Conservation (phyloP, 139 green algal species). For the Picochlorum sp. region DNA sequence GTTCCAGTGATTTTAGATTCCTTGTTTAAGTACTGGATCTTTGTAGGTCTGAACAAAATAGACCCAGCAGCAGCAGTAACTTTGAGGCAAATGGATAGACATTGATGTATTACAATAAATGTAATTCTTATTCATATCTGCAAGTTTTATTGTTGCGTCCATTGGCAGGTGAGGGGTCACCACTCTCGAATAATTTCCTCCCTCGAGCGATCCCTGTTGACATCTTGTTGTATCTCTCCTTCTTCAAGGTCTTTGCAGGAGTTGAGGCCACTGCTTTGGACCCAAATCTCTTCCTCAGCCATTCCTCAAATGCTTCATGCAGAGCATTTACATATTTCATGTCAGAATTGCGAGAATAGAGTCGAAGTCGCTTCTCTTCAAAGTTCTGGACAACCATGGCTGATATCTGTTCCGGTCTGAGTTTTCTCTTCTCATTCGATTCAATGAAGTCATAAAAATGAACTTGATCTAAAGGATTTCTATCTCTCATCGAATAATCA, state of each 20-base stretch:
- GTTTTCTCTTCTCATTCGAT: constrained; percentile 20
- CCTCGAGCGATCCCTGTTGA: neutral
- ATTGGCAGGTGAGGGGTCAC: too few species aligned
- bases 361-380: constrained; percentile 42
- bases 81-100: constrained; percentile 68
- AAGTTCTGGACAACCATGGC: constrained; percentile 21
- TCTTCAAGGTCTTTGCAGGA: neutral
- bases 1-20: constrained; percentile 77
- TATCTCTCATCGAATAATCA: constrained; percentile 34
- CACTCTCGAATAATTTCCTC: too few species aligned
- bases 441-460: constrained; percentile 47
- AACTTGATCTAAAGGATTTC: constrained; percentile 58
- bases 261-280: neutral
- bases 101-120: constrained; percentile 31
- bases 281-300: constrained; percentile 11
- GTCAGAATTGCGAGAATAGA: constrained; percentile 32
- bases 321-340: constrained; percentile 13
- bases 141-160: too few species aligned
- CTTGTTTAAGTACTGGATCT: constrained; percentile 86
- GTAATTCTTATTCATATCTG: too few species aligned
- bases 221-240: neutral
- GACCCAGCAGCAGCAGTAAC: constrained; percentile 72
- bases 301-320: constrained; percentile 29
- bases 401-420: constrained; percentile 27
- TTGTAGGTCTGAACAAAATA: constrained; percentile 69